These are phyloP conservation scores for Stagonosporopsis chrysanthemi DNA, from an alignment of 2,329 filamentous ascomycete genomes.

Conservation along the genomic window DNA sequence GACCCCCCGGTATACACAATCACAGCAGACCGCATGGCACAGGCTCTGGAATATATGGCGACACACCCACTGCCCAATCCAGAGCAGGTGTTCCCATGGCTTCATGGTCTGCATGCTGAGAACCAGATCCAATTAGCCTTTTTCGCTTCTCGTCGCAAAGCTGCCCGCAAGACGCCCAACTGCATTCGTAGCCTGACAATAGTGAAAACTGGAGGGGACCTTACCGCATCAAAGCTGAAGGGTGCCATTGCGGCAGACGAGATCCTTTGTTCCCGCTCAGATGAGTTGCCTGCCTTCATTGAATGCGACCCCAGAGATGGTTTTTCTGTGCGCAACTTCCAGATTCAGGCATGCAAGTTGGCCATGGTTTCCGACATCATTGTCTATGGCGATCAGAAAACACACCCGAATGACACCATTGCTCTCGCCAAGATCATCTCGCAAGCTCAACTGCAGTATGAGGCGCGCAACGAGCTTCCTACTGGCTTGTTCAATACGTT, in stretches of 20 bases:
- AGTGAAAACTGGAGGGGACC: slow-evolving; percentile 86
- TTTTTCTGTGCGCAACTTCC: slow-evolving; percentile 96
- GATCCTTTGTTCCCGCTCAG: slow-evolving; percentile 65
- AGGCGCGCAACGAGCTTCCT: slow-evolving; percentile 68
- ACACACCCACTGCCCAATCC: slow-evolving; percentile 84
- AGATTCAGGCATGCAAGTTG: slow-evolving; percentile 90
- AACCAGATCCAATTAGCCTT: slow-evolving; percentile 91
- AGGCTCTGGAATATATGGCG: slow-evolving; percentile 77
- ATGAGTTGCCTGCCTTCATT: slow-evolving; percentile 69
- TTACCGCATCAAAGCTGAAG: slow-evolving; percentile 78
- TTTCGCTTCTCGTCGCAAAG: slow-evolving; percentile 79
- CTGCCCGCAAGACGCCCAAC: slow-evolving; percentile 72
- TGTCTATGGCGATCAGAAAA: slow-evolving; percentile 80
- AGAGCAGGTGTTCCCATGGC: slow-evolving; percentile 91
- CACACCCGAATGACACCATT: slow-evolving; percentile 68
- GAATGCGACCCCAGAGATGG: slow-evolving; percentile 87
- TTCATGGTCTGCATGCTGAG: slow-evolving; percentile 88
- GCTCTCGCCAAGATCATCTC: slow-evolving; percentile 71
- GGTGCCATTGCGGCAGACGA: slow-evolving; percentile 86
- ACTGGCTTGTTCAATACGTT: slow-evolving; percentile 82
- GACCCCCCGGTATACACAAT: slow-evolving; percentile 75
- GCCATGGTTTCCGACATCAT: slow-evolving; percentile 91
- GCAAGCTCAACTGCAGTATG: slow-evolving; percentile 75
- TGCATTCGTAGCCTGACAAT: slow-evolving; percentile 83
- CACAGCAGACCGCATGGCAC: slow-evolving; percentile 70